Base-by-base conservation (phyloP, 306 rosid genomes). In the Vicia sativa region DNA sequence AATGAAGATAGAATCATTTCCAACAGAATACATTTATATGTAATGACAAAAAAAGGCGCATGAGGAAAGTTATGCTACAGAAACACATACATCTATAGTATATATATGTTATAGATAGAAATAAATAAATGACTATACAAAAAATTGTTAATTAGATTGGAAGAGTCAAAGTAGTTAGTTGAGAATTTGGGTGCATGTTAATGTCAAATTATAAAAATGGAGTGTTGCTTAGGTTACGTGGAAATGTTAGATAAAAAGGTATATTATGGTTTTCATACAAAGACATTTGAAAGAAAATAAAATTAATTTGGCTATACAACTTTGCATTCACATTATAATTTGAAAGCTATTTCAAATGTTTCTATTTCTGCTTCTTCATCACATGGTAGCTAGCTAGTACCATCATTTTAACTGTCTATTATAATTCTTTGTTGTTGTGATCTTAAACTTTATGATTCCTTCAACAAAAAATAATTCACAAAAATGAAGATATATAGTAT, bases 221-320 rank as follows among this genome's bases (percentile, higher is more conserved):
- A 67, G 64, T 81, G 77, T 82, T 83, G 79, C 89, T 88, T 89
- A 70, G 82, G 80, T 86, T 86, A 80, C 82, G 80, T 89, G 81
- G 77, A 77, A 75, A 76, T 76, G 79, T 84, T 72, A 76, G 74
- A 67, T 79, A 38, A 61, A 78, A 86, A 86, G 87, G 96, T 86
- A 21, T 37, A 72, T 86, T 28, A 86, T 84, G 84, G 82, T 83
- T 89, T 89, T 86, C 92, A 86, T 74, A 86, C 9, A 65, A 38
- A 70, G 88, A 86, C 83, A 72, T 66, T 79, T 82, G 70, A 76
- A 76, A 66, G 71, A 81, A 60, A 65, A 77, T 80, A 75, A 71
- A 78, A 72, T 75, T 69, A 19, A 7, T 9, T 80, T 77, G 83
- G 41, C 64, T 50, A 42, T 68, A 81, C 82, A 86, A 86, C 82